A percentile compares a stretch with the other conserved stretches of the same genome.
Evolutionary conservation across 1,284 basidiomycete genomes (phyloP).

Genomic region (Ceratorhiza oryzae-sativae): DNA sequence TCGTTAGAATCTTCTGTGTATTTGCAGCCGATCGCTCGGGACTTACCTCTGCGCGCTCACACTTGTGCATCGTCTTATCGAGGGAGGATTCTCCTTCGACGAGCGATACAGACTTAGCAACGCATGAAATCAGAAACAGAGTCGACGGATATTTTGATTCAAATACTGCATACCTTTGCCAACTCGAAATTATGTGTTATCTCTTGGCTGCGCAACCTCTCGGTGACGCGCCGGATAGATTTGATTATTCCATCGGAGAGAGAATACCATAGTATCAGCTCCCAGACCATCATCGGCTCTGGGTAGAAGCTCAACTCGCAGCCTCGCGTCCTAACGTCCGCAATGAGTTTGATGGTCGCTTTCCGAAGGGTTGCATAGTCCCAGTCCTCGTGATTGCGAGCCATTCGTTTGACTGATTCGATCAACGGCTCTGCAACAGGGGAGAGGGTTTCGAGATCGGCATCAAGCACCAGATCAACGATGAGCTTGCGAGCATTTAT

Average conservation of each 20-base stretch:
- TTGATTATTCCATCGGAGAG: not conserved
- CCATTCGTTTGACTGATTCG: not conserved
- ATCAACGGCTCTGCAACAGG: not conserved
- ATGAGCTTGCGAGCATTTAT: not conserved
- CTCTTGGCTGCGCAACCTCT: no score
- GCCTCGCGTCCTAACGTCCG: not conserved
- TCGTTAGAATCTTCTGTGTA: no score
- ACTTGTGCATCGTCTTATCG: no score
- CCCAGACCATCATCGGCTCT: not conserved
- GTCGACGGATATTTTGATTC: no score
- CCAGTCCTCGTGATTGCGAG: not conserved
- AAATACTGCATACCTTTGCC: no score
- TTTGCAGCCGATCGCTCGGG: no score
- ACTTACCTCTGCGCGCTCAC: no score
- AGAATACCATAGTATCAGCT: not conserved
- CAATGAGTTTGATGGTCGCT: not conserved
- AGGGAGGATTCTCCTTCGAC: no score
- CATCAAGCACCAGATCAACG: not conserved
- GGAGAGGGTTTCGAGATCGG: not conserved
- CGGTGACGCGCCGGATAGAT: no score
- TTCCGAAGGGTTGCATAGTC: not conserved
- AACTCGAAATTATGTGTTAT: no score
- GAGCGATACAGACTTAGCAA: no score
- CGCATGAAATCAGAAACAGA: no score
- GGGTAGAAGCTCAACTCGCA: not conserved